Base-by-base conservation (phyloP, 257 asterid species). In the Primulina tabacum region DNA sequence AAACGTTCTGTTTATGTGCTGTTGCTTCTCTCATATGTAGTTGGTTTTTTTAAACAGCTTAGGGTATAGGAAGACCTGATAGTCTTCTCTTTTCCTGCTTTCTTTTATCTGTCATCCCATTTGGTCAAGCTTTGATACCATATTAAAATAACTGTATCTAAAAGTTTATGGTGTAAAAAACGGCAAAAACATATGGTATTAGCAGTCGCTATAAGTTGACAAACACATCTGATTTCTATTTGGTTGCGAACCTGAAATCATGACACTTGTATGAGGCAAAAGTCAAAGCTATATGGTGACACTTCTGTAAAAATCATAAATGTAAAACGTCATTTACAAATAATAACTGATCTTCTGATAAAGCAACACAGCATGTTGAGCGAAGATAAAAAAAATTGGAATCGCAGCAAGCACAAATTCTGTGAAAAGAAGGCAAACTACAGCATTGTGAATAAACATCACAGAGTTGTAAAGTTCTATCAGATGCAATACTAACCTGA, bases 401-500 rank as follows among this genome's bases (percentile, higher is more conserved):
- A n/a, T 37, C 72, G 65, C 6, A 67, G 16, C 28, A 60, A 32
- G 20, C 32, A 57, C 26, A 30, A 17, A 71, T 38, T 29, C 61
- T 38, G 43, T 33, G 14, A 8, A 53, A 6, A 7, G 33, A 32
- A n/a, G 30, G 52, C 8, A 8, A 52, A 50, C 21, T 55, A 68
- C 43, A 71, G 65, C 37, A 55, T 70, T 7, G 55, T 8, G 57
- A 35, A 6, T 43, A 50, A 43, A 62, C 16, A 34, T 35, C 29
- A 61, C 66, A 75, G 47, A 18, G 12, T 32, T 28, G 35, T 47
- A 8, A 29, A 6, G n/a, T 10, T 47, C 29, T 21, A 67, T 78
- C 12, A 16, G 62, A 7, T 66, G 40, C 24, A 24, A 68, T 9
- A 80, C 87, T 53, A 77, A 90, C 98, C 84, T 87, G 98, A 71